Conservation (phyloP, 1,139 yeast genomes). For the Yamadazyma diospyri region DNA sequence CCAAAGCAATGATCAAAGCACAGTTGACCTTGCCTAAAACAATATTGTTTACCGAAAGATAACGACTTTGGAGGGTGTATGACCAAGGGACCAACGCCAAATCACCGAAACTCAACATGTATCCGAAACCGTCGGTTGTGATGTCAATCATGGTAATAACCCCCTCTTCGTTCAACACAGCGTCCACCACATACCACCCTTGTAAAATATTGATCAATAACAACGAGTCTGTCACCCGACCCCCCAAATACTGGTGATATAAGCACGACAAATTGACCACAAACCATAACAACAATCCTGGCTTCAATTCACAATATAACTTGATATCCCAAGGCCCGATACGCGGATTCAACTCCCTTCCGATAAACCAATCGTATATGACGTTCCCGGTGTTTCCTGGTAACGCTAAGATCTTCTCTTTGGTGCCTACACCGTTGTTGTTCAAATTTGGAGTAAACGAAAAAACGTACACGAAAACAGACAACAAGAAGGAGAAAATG, state of each 20-base stretch:
- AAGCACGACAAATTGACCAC: constrained; percentile 73
- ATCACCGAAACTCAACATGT: constrained; percentile 94
- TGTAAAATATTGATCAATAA: constrained; percentile 67
- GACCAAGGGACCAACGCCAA: constrained; percentile 92
- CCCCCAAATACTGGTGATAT: constrained; percentile 74
- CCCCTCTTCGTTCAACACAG: constrained; percentile 88
- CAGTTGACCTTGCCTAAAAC: constrained; percentile 44
- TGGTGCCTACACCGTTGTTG: constrained; percentile 51
- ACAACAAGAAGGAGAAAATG: constrained; percentile 59
- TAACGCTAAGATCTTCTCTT: constrained; percentile 70
- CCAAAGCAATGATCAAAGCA: constrained; percentile 41
- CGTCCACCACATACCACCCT: constrained; percentile 82
- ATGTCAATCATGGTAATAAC: constrained; percentile 91
- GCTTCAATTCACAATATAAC: constrained; percentile 88
- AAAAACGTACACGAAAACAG: constrained; percentile 59
- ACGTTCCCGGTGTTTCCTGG: constrained; percentile 82
- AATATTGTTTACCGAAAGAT: constrained; percentile 52
- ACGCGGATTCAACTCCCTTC: constrained; percentile 92
- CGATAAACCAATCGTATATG: constrained; percentile 93
- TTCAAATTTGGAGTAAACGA: constrained; percentile 60
- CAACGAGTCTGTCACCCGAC: constrained; percentile 69
- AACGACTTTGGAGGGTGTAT: constrained; percentile 82
- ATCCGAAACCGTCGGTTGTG: constrained; percentile 95
- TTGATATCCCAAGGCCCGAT: constrained; percentile 84
- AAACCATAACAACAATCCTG: constrained; percentile 88